These are phyloP conservation scores for Tuber indicum DNA, from an alignment of 495 filamentous ascomycete species.

Conservation along the genomic window DNA sequence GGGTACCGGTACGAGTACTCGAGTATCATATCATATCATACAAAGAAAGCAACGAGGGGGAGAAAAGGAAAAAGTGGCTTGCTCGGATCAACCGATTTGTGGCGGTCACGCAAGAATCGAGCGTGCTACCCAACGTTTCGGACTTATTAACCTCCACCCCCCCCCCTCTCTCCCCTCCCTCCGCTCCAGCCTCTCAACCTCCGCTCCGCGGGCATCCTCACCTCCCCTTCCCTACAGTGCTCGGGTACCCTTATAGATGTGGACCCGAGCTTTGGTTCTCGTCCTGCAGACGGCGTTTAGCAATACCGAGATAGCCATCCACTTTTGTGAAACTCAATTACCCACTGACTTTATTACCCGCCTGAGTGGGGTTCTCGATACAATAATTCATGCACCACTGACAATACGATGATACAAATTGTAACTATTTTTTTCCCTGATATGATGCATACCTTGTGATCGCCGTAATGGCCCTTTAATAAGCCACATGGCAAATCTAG, in stretches of 20 bases:
- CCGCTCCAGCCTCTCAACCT: neutral
- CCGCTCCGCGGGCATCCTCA: neutral
- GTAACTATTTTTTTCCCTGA: neutral
- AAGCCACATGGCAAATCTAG: constrained; percentile 3
- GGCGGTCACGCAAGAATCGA: constrained; percentile 3
- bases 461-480: neutral
- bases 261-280: neutral
- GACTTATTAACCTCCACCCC: neutral
- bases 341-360: neutral
- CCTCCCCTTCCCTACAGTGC: neutral
- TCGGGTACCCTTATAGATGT: neutral
- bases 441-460: neutral
- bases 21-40: too few relatives aligned
- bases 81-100: neutral
- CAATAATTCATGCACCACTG: neutral
- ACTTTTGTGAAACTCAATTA: neutral
- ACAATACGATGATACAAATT: neutral
- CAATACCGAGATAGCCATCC: neutral
- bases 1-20: neutral
- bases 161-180: neutral
- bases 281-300: neutral
- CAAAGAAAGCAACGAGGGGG: neutral
- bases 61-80: neutral
- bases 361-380: neutral
- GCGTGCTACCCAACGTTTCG: neutral